phyloP scores from a whole-genome alignment of 768 basidiomycete genomes.

The Basidioascus undulatus region DNA sequence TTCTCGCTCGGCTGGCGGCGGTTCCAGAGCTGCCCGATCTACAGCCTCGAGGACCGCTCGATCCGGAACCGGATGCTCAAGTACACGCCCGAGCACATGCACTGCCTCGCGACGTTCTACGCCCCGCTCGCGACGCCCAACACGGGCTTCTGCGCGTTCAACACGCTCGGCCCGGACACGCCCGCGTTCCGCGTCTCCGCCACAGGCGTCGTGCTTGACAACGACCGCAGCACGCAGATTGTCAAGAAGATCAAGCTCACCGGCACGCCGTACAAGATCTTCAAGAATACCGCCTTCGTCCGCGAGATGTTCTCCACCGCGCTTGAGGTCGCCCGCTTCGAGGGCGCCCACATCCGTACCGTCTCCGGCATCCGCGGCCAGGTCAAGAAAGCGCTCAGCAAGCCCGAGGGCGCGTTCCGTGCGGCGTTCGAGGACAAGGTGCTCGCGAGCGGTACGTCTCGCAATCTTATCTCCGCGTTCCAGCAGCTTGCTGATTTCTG shows the following conservation, averaged over 20 bases:
- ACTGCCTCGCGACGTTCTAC: constrained; percentile 94
- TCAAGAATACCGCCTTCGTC: constrained; percentile 95
- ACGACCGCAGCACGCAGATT: constrained; percentile 77
- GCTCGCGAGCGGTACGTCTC: constrained; percentile 62
- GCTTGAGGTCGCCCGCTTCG: constrained; percentile 92
- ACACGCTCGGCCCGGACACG: constrained; percentile 39
- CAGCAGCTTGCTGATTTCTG: not conserved
- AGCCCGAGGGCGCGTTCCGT: constrained; percentile 83
- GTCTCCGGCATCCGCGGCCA: constrained; percentile 92
- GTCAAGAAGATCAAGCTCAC: constrained; percentile 97
- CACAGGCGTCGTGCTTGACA: constrained; percentile 80
- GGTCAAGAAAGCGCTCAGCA: constrained; percentile 83
- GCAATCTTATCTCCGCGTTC: not conserved
- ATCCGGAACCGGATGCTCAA: constrained; percentile 99
- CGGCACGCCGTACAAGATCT: constrained; percentile 86
- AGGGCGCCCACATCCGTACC: constrained; percentile 86
- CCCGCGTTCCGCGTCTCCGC: constrained; percentile 73
- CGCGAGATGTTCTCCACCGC: constrained; percentile 90
- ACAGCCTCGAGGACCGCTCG: constrained; percentile 88
- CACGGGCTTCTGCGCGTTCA: constrained; percentile 95
- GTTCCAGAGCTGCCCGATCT: constrained; percentile 85
- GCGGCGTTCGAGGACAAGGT: constrained; percentile 98
- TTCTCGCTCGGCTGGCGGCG: constrained; percentile 94
- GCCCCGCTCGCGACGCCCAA: constrained; percentile 78
- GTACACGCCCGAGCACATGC: constrained; percentile 99